These are phyloP conservation scores for Russula emetica DNA, from an alignment of 768 basidiomycete species.

Conservation along the genomic window DNA sequence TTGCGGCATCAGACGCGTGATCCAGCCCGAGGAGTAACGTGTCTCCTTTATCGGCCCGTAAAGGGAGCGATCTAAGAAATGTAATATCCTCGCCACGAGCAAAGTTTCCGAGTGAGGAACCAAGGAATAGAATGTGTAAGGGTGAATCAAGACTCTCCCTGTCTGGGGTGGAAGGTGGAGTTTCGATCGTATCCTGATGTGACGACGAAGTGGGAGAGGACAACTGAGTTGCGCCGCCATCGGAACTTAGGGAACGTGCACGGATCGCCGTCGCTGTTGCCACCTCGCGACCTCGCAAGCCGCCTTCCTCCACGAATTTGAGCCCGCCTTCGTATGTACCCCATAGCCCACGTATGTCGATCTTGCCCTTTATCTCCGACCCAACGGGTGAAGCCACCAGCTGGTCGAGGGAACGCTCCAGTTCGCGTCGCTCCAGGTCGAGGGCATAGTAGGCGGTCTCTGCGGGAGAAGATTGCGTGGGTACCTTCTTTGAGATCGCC, in stretches of 20 bases:
- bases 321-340: conserved; percentile 91
- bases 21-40: conserved; percentile 90
- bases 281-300: conserved; percentile 39
- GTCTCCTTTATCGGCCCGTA: conserved; percentile 70
- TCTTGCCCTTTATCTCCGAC: conserved; percentile 57
- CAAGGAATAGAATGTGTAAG: conserved; percentile 85
- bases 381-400: conserved; percentile 65
- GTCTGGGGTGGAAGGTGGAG: conserved; percentile 48
- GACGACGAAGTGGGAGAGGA: conserved; percentile 24
- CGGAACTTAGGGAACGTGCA: conserved; percentile 40
- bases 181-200: conserved; percentile 28
- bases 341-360: conserved; percentile 78
- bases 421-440: conserved; percentile 84
- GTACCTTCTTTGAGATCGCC: conserved; percentile 57
- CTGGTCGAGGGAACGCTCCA: conserved; percentile 70
- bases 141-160: conserved; percentile 40
- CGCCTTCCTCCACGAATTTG: conserved; percentile 67
- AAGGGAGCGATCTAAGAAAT: conserved; percentile 76
- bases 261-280: conserved; percentile 15
- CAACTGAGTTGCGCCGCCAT: conserved; percentile 28
- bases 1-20: conserved; percentile 63
- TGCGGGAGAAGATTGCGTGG: conserved; percentile 35
- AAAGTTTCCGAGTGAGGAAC: conserved; percentile 92
- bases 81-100: conserved; percentile 56
- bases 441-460: conserved; percentile 86